phyloP scores from a whole-genome alignment of 1,139 yeast species.

The Nakaseomyces kungkrabaensis region DNA sequence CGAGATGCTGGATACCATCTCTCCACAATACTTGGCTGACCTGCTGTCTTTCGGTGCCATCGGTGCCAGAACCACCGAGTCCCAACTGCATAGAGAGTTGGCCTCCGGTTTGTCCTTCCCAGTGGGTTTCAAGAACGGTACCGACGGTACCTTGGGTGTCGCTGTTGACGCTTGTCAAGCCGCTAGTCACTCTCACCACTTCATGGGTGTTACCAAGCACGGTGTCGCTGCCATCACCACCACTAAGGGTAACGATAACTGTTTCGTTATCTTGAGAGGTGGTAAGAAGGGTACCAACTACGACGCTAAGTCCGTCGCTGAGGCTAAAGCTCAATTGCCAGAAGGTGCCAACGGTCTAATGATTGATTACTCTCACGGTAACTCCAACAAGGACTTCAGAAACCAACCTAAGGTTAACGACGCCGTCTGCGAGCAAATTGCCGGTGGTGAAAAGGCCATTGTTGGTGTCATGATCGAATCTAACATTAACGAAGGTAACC shows the following conservation, averaged over 20 bases:
- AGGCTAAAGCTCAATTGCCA: constrained; percentile 57
- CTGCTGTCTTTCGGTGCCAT: constrained; percentile 91
- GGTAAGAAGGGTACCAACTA: constrained; percentile 91
- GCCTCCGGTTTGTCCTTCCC: constrained; percentile 97
- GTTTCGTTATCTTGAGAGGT: constrained; percentile 88
- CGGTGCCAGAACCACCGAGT: constrained; percentile 98
- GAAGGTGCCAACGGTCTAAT: constrained; percentile 44
- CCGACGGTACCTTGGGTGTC: constrained; percentile 89
- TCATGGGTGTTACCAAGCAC: constrained; percentile 93
- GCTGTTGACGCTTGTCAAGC: constrained; percentile 93
- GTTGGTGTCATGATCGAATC: constrained; percentile 97
- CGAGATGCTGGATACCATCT: constrained; percentile 95
- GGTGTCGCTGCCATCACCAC: constrained; percentile 95
- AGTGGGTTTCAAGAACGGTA: constrained; percentile 95
- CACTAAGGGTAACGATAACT: constrained; percentile 85
- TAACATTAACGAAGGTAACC: constrained; percentile 86
- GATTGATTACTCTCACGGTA: constrained; percentile 98
- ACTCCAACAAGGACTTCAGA: constrained; percentile 85
- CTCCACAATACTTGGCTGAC: constrained; percentile 95
- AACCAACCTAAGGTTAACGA: constrained; percentile 86
- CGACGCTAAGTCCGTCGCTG: constrained; percentile 67
- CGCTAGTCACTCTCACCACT: constrained; percentile 87
- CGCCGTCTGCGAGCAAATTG: constrained; percentile 71
- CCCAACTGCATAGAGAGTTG: constrained; percentile 93
- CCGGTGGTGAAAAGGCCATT: constrained; percentile 66